These are phyloP conservation scores for Meredithiella fracta DNA, from an alignment of 2,329 filamentous ascomycete species.

Conservation along the genomic window DNA sequence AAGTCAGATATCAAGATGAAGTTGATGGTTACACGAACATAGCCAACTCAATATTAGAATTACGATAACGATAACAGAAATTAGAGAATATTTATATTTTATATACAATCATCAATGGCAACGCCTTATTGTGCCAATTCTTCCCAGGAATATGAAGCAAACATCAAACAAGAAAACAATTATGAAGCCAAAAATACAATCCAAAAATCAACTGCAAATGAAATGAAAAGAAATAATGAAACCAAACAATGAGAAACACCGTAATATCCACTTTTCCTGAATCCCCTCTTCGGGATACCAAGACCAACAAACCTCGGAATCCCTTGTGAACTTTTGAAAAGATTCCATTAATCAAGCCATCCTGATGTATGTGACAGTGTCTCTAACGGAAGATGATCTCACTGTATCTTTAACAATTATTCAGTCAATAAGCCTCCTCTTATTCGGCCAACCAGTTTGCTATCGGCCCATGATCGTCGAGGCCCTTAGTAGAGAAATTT, in stretches of 20 bases:
- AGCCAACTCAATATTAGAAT: neutral
- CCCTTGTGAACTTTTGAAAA: neutral
- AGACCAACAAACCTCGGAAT: neutral
- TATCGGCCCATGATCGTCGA: too few relatives aligned
- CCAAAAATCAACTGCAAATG: neutral
- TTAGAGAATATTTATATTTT: neutral
- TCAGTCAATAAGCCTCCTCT: too few relatives aligned
- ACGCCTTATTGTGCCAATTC: neutral
- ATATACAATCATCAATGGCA: neutral
- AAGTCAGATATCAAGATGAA: neutral
- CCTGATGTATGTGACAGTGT: too few relatives aligned
- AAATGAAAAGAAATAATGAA: neutral
- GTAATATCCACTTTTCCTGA: neutral
- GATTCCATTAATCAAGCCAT: too few relatives aligned
- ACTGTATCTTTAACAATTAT: too few relatives aligned
- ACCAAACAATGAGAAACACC: neutral
- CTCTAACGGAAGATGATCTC: too few relatives aligned
- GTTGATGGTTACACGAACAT: neutral
- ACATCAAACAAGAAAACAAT: neutral
- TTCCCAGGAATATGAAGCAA: neutral
- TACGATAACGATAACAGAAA: too few relatives aligned
- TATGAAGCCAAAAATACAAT: neutral
- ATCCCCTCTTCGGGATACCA: neutral
- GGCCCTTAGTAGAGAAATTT: too few relatives aligned
- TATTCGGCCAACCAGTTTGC: too few relatives aligned